Conservation (phyloP, 805 yeast species). For the Candida peoriensis region DNA sequence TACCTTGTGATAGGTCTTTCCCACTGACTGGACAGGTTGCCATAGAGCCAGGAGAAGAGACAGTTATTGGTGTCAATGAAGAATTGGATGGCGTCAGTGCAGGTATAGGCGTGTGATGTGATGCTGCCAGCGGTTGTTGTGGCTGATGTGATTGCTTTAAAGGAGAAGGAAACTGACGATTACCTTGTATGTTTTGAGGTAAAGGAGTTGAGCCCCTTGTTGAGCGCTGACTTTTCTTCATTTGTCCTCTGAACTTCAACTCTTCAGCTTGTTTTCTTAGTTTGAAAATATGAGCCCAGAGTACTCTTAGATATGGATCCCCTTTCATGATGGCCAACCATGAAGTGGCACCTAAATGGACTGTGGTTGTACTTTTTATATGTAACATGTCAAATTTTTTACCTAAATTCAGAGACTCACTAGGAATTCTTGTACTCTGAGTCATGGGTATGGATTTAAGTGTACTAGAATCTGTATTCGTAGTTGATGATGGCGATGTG, state of each 20-base stretch:
- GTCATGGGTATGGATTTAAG: too few species aligned
- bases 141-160: background rate
- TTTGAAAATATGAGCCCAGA: slow-evolving; percentile 46
- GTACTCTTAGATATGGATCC: slow-evolving; percentile 48
- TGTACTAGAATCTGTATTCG: too few species aligned
- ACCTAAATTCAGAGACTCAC: slow-evolving; percentile 30
- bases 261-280: slow-evolving; percentile 33
- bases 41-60: background rate
- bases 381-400: slow-evolving; percentile 41
- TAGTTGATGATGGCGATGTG: too few species aligned
- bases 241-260: slow-evolving; percentile 13
- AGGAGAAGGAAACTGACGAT: slow-evolving; percentile 1
- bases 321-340: slow-evolving; percentile 58
- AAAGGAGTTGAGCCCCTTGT: too few species aligned
- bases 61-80: slow-evolving; percentile 1
- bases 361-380: slow-evolving; percentile 36
- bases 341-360: slow-evolving; percentile 47
- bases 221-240: background rate
- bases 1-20: slow-evolving; percentile 14
- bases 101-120: background rate
- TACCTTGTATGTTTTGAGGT: too few species aligned
- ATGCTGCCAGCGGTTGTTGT: background rate
- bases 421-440: background rate
- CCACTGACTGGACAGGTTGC: slow-evolving; percentile 13
- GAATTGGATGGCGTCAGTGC: background rate